Evolutionary conservation across 1,139 yeast species (phyloP).

Genomic region (Yamadazyma spencermartinsiae): DNA sequence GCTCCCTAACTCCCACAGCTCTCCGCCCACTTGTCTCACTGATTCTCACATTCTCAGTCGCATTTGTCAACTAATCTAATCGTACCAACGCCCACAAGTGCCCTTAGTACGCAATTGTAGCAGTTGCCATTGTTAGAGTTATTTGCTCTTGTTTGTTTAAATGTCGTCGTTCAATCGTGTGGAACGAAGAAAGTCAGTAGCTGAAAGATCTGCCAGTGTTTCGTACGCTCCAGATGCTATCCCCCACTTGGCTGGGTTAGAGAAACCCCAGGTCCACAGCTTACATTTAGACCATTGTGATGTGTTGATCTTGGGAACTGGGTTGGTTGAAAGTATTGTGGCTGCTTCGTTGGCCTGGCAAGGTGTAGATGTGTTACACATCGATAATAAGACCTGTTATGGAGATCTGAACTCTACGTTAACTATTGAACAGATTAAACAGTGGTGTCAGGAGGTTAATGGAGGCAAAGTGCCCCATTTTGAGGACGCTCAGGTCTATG

Average conservation of each 20-base stretch:
- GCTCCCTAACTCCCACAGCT: too few relatives aligned
- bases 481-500: slow-evolving; percentile 67
- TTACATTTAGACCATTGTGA: slow-evolving; percentile 69
- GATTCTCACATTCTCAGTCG: too few relatives aligned
- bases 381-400: slow-evolving; percentile 78
- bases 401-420: slow-evolving; percentile 88
- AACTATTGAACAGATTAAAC: slow-evolving; percentile 78
- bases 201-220: slow-evolving; percentile 68
- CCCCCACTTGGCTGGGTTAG: slow-evolving; percentile 79
- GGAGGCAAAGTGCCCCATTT: slow-evolving; percentile 49
- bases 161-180: slow-evolving; percentile 20
- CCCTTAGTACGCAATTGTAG: too few relatives aligned
- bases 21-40: too few relatives aligned
- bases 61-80: too few relatives aligned
- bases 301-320: slow-evolving; percentile 90
- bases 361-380: slow-evolving; percentile 85
- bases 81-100: too few relatives aligned
- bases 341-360: slow-evolving; percentile 98
- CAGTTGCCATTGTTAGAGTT: neutral
- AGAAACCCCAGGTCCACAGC: slow-evolving; percentile 55
- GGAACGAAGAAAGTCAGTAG: slow-evolving; percentile 68
- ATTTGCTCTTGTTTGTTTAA: neutral
- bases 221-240: slow-evolving; percentile 55
- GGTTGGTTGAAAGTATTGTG: slow-evolving; percentile 79
- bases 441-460: slow-evolving; percentile 75